Evolutionary conservation across 352 stramenopile genomes (phyloP).

Genomic region (Phytophthora litchii): DNA sequence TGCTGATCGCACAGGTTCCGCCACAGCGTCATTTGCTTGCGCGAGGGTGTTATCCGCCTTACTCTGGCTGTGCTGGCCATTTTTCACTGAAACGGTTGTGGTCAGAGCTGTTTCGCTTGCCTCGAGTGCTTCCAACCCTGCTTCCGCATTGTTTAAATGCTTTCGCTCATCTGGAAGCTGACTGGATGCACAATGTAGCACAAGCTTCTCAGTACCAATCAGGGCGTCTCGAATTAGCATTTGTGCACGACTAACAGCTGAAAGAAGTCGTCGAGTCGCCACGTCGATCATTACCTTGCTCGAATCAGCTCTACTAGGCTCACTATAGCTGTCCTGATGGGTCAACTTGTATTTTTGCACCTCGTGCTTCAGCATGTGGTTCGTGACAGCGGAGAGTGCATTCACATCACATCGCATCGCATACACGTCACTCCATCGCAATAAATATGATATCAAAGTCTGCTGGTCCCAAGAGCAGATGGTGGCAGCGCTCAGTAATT

Average conservation of each 20-base stretch:
- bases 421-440: slow-evolving; percentile 59
- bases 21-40: slow-evolving; percentile 1
- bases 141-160: not conserved
- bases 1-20: not conserved
- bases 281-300: slow-evolving; percentile 12
- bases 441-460: slow-evolving; percentile 34
- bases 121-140: not conserved
- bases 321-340: not conserved
- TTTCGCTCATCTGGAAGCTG: slow-evolving; percentile 42
- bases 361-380: slow-evolving; percentile 42
- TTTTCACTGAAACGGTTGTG: not conserved
- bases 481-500: slow-evolving; percentile 25
- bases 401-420: slow-evolving; percentile 41
- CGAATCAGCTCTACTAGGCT: not conserved
- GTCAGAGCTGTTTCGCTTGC: not conserved
- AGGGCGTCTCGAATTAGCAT: slow-evolving; percentile 44
- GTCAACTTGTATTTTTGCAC: slow-evolving; percentile 23
- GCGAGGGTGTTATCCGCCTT: not conserved
- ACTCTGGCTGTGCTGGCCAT: not conserved
- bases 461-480: slow-evolving; percentile 46
- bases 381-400: slow-evolving; percentile 40
- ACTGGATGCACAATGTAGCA: slow-evolving; percentile 46
- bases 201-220: slow-evolving; percentile 41
- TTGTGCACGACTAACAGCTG: slow-evolving; percentile 29
- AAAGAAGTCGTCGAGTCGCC: slow-evolving; percentile 32